Base-by-base conservation (phyloP, 2,329 filamentous ascomycete genomes). In the Pseudopyrenochaeta lycopersici region DNA sequence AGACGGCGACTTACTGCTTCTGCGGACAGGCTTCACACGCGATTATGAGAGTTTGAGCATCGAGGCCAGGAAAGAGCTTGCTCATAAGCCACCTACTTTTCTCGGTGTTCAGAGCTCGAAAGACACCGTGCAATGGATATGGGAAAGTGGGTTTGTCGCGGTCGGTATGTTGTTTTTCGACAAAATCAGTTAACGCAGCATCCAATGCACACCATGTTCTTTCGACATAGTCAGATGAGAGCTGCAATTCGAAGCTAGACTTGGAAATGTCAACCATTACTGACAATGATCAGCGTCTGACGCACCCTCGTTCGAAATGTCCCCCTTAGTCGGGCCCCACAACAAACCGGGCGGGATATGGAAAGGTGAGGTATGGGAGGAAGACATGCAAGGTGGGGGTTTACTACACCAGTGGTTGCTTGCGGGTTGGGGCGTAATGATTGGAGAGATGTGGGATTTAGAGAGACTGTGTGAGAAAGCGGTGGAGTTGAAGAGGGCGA, bases 381-480 rank as follows among this genome's bases (percentile, higher is more conserved):
- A 62, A 0, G 71, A 74, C 15, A 72, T 75, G 70, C 71, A 74
- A 45, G 70, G 69, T 9, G 71, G 71, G 7, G 70, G 71, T 2
- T 46, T 75, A 18, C 4, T 75, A 42, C 72, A 75, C 49, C 72
- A 74, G 52, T 72, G 69, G 69, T 44, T 67, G 32, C 45, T 74
- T 0, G 72, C 58, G 21, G 72, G 72, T 12, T 75, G 72, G 72
- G 72, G 70, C 9, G 65, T 75, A 1, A 75, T 73, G 67, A 73
- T 77, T 46, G 74, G 75, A 14, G 74, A 77, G 58, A 72, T 77
- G 74, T 76, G 71, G 55, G 75, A 77, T 60, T 70, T 89, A 17
- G 81, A 84, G 52, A 76, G 70, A 10, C 70, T 88, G 40, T 79
- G 82, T 3, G 77, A 74, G 31, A 78, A 82, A 43, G 85, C 84